A percentile compares a stretch with the other conserved stretches of the same genome.
These are phyloP conservation scores for Sanghuangporus weigelae DNA, from an alignment of 1,284 basidiomycete species.

Conservation along the genomic window DNA sequence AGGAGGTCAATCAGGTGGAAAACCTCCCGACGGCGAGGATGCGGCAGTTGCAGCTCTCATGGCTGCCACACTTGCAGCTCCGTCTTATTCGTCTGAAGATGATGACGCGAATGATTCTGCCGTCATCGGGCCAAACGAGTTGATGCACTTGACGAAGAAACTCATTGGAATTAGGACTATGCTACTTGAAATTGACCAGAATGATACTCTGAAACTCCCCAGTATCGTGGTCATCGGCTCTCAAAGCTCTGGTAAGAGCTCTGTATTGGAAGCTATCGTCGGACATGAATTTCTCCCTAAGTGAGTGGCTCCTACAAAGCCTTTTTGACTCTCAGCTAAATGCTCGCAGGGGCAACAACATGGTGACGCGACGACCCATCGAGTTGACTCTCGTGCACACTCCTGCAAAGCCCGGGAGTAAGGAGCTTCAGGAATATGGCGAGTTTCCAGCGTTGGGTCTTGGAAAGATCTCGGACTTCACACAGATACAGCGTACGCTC, in stretches of 20 bases:
- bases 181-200: slow-evolving; percentile 92
- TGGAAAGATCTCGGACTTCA: slow-evolving; percentile 86
- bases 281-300: slow-evolving; percentile 98
- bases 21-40: slow-evolving; percentile 47
- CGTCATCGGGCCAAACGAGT: slow-evolving; percentile 54
- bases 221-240: slow-evolving; percentile 98
- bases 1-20: slow-evolving; percentile 19
- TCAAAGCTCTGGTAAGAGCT: slow-evolving; percentile 97
- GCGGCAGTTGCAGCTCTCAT: slow-evolving; percentile 67
- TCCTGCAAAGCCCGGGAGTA: slow-evolving; percentile 47
- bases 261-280: slow-evolving; percentile 95
- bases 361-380: slow-evolving; percentile 98
- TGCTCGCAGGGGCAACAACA: slow-evolving; percentile 83
- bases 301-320: slow-evolving; percentile 40
- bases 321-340: background rate
- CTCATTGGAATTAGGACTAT: slow-evolving; percentile 96
- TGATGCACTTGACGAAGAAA: slow-evolving; percentile 92
- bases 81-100: slow-evolving; percentile 50
- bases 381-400: slow-evolving; percentile 97
- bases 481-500: slow-evolving; percentile 86
- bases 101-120: slow-evolving; percentile 29
- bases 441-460: slow-evolving; percentile 90
- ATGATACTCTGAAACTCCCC: slow-evolving; percentile 88
- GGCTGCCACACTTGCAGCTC: slow-evolving; percentile 69
- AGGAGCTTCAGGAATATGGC: slow-evolving; percentile 79